Evolutionary conservation across 371 early-diverging fungal genomes (phyloP).

Genomic region (Globomyces sp.): DNA sequence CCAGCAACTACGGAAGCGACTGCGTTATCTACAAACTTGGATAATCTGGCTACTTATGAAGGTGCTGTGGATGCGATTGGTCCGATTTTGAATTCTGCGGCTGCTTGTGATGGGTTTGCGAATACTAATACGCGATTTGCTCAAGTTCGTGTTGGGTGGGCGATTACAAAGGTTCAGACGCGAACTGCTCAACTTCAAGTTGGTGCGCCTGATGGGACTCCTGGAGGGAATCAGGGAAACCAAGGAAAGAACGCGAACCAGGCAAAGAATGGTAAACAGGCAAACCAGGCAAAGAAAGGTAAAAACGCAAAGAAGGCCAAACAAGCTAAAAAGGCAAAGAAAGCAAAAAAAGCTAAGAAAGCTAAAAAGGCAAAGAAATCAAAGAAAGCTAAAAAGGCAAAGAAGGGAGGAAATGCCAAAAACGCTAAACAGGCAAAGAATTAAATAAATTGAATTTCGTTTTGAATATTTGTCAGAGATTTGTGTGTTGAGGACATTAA

Average conservation of each 20-base stretch:
- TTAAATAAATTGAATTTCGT: too few species aligned
- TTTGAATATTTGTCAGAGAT: too few species aligned
- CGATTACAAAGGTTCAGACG: not conserved
- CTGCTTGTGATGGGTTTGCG: not conserved
- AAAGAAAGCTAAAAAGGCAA: not conserved
- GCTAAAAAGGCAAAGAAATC: not conserved
- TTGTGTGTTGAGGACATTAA: too few species aligned
- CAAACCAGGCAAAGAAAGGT: not conserved
- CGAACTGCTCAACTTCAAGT: constrained; percentile 5
- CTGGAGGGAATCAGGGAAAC: constrained; percentile 5
- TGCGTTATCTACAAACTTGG: not conserved
- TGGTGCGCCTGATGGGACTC: constrained; percentile 5
- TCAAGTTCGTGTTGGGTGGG: constrained; percentile 8
- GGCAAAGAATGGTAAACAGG: not conserved
- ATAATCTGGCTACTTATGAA: constrained; percentile 8
- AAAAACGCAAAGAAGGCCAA: not conserved
- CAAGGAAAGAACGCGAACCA: not conserved
- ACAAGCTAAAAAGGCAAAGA: not conserved
- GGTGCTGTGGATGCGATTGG: constrained; percentile 3
- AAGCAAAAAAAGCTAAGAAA: not conserved
- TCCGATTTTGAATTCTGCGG: constrained; percentile 3
- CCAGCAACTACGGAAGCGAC: not conserved
- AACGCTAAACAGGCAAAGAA: too few species aligned
- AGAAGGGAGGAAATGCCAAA: not conserved
- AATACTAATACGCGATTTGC: not conserved